Conservation (phyloP, 1,284 basidiomycete species). For the Hymenochaete sp. region DNA sequence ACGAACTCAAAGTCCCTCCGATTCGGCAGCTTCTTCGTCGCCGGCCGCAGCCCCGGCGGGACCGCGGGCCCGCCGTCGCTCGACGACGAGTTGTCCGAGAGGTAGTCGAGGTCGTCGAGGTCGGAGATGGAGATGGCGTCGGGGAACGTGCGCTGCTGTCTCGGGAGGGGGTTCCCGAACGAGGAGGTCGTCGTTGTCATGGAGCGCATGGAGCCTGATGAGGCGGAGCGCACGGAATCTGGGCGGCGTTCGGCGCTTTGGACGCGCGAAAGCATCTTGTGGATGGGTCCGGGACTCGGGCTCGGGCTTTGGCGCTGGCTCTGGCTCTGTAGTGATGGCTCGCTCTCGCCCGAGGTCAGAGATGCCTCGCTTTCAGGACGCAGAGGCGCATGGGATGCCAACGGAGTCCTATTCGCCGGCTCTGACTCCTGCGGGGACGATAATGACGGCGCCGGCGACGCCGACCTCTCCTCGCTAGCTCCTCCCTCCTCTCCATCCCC, state of each 20-base stretch:
- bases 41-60: slow-evolving; percentile 48
- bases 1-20: slow-evolving; percentile 74
- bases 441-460: slow-evolving; percentile 9
- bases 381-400: slow-evolving; percentile 9
- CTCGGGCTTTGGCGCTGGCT: not conserved
- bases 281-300: slow-evolving; percentile 17
- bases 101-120: slow-evolving; percentile 58
- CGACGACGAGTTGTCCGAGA: slow-evolving; percentile 62
- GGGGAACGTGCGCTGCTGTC: slow-evolving; percentile 26
- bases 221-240: slow-evolving; percentile 12
- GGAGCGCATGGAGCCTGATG: slow-evolving; percentile 15
- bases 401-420: slow-evolving; percentile 20
- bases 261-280: slow-evolving; percentile 13
- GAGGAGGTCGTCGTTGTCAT: slow-evolving; percentile 10
- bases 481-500: not conserved
- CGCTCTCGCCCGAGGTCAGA: not conserved
- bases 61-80: slow-evolving; percentile 25
- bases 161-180: slow-evolving; percentile 8
- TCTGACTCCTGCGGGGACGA: slow-evolving; percentile 12
- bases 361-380: slow-evolving; percentile 8
- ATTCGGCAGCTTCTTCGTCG: slow-evolving; percentile 53
- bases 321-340: slow-evolving; percentile 1
- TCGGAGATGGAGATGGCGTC: slow-evolving; percentile 71
- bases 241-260: slow-evolving; percentile 12
- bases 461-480: slow-evolving; percentile 1